Conservation (phyloP, 2,329 filamentous ascomycete species). For the Claviceps sp. region DNA sequence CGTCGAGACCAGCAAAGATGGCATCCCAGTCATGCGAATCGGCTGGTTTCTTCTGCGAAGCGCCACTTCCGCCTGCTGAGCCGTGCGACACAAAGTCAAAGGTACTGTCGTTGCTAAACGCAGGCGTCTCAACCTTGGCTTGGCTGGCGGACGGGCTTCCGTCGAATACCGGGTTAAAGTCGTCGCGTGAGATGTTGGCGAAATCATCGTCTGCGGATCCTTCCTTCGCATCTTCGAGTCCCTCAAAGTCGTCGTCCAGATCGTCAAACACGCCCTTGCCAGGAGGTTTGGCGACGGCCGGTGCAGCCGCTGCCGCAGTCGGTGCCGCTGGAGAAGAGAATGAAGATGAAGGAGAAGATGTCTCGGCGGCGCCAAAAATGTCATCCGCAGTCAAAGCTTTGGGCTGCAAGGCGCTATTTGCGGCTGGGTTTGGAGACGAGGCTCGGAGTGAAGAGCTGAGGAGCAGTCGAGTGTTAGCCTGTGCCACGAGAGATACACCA, state of each 20-base stretch:
- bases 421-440: slow-evolving; percentile 19
- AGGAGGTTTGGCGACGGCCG: slow-evolving; percentile 16
- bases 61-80: slow-evolving; percentile 17
- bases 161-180: slow-evolving; percentile 75
- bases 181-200: slow-evolving; percentile 58
- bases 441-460: slow-evolving; percentile 16
- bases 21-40: slow-evolving; percentile 82
- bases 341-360: neutral
- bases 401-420: slow-evolving; percentile 16
- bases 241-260: slow-evolving; percentile 68
- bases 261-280: slow-evolving; percentile 53
- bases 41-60: slow-evolving; percentile 25
- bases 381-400: slow-evolving; percentile 22
- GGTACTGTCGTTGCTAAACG: slow-evolving; percentile 41
- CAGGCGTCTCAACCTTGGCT: slow-evolving; percentile 37
- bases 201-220: slow-evolving; percentile 69
- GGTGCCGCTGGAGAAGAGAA: neutral
- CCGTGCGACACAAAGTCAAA: slow-evolving; percentile 42
- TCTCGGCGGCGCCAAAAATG: slow-evolving; percentile 25
- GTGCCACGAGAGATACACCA: neutral
- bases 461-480: neutral
- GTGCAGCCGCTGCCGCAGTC: neutral
- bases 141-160: slow-evolving; percentile 46
- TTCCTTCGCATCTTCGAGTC: slow-evolving; percentile 73
- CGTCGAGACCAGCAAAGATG: slow-evolving; percentile 73